Percentiles rank a stretch among this genome's conserved stretches.
Conservation (phyloP, 768 basidiomycete genomes). For the Tricholoma terreum region DNA sequence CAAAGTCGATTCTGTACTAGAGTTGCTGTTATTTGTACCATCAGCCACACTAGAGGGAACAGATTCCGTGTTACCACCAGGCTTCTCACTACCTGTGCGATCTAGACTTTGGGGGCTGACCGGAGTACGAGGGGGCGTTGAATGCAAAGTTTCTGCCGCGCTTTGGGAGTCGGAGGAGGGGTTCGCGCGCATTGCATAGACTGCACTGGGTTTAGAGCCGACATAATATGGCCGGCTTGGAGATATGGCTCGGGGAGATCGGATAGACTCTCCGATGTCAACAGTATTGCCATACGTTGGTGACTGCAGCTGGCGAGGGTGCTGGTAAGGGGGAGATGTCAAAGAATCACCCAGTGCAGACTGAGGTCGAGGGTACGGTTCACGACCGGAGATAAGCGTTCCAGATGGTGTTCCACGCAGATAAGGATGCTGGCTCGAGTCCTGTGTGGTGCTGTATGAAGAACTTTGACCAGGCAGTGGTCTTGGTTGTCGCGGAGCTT, state of each 20-base stretch:
- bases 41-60: conserved; percentile 25
- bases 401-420: conserved; percentile 20
- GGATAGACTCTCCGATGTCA: conserved; percentile 34
- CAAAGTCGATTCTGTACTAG: conserved; percentile 27
- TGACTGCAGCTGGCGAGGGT: conserved; percentile 32
- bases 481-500: conserved; percentile 34
- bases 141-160: conserved; percentile 40
- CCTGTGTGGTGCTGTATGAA: conserved; percentile 29
- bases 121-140: conserved; percentile 61
- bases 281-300: conserved; percentile 34
- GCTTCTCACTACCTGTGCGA: conserved; percentile 32
- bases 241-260: conserved; percentile 39
- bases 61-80: conserved; percentile 20
- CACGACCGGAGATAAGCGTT: conserved; percentile 41
- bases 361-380: conserved; percentile 61
- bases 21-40: conserved; percentile 11
- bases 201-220: conserved; percentile 29
- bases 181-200: conserved; percentile 31
- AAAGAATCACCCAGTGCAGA: conserved; percentile 56
- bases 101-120: conserved; percentile 49
- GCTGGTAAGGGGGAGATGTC: conserved; percentile 35
- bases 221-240: conserved; percentile 33
- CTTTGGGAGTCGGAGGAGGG: conserved; percentile 35
- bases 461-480: conserved; percentile 44
- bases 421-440: conserved; percentile 28